Evolutionary conservation across 2,329 filamentous ascomycete genomes (phyloP), one percentile per base, ranked within the genome.

Genomic region (Nemania sp.): DNA sequence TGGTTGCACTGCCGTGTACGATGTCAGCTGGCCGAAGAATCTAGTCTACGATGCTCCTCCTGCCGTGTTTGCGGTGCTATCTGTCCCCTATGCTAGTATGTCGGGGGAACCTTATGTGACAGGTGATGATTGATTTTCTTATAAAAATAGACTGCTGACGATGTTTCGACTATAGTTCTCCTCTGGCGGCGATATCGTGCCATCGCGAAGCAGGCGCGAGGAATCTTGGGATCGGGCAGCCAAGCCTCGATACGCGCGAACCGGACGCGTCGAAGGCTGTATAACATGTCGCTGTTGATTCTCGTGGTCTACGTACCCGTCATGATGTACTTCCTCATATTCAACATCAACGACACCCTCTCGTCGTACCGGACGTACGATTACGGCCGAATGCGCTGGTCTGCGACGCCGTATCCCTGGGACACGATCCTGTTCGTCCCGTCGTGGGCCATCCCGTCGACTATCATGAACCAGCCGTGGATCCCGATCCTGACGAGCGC

Each of bases 201-300:
- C 32, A 73, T 86, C 2, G 73, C 80, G 3, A 77, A 73, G 51
- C 67, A 71, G 29, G 82, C 79, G 6, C 70, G 72, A 3, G 70
- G 74, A 0, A 76, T 77, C 2, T 68, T 84, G 18, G 69, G 69
- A 21, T 73, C 71, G 55, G 81, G 78, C 71, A 78, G 72, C 34
- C 63, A 73, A 5, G 78, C 78, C 9, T 73, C 72, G 4, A 65
- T 75, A 13, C 77, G 83, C 5, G 79, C 78, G 42, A 77, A 80
- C 46, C 78, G 82, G 1, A 78, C 82, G 9, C 78, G 78, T 45
- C 77, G 79, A 48, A 80, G 83, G 43, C 79, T 87, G 45, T 87
- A 85, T 71, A 74, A 82, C 63, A 83, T 86, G 80, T 78, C 80
- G 13, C 55, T 84, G 12, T 77, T 77, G 43, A 82, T 86, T 63